Conservation (phyloP, 2,329 filamentous ascomycete genomes). For the Periconia sp. region DNA sequence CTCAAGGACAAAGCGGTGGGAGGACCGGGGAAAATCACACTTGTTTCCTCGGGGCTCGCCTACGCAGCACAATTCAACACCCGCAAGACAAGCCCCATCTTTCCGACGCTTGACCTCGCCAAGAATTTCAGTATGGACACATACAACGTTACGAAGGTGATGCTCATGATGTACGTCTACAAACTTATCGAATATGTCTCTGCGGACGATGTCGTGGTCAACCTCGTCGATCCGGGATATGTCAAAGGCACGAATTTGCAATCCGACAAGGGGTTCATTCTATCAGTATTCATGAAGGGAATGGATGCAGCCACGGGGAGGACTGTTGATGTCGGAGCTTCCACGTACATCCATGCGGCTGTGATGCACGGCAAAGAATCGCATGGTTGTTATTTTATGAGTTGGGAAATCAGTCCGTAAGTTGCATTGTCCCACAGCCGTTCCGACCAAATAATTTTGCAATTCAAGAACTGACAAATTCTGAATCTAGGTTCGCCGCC, state of each 20-base stretch:
- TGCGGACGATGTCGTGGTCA: slow-evolving; percentile 40
- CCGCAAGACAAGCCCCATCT: slow-evolving; percentile 8
- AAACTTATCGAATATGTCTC: slow-evolving; percentile 19
- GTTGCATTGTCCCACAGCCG: slow-evolving; percentile 14
- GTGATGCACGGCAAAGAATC: slow-evolving; percentile 52
- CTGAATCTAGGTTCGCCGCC: background rate
- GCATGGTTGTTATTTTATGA: slow-evolving; percentile 55
- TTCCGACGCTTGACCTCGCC: slow-evolving; percentile 18
- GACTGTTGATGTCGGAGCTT: slow-evolving; percentile 45
- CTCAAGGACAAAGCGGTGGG: slow-evolving; percentile 15
- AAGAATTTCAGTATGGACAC: slow-evolving; percentile 3
- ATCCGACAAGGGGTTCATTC: slow-evolving; percentile 22
- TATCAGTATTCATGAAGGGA: slow-evolving; percentile 12
- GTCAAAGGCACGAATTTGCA: slow-evolving; percentile 47
- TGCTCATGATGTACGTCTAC: slow-evolving; percentile 18
- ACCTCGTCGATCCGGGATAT: slow-evolving; percentile 51
- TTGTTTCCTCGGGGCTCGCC: slow-evolving; percentile 8
- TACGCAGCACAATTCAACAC: slow-evolving; percentile 9
- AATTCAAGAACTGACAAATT: too few relatives aligned
- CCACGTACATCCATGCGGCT: slow-evolving; percentile 51
- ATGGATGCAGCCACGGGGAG: slow-evolving; percentile 22
- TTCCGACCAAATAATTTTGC: background rate
- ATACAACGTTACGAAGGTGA: slow-evolving; percentile 22
- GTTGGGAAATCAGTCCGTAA: slow-evolving; percentile 52
- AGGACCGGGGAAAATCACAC: slow-evolving; percentile 11